A percentile compares a stretch with the other conserved stretches of the same genome.
Conservation (phyloP, 2,329 filamentous ascomycete genomes). For the Thielaviopsis ethacetica region DNA sequence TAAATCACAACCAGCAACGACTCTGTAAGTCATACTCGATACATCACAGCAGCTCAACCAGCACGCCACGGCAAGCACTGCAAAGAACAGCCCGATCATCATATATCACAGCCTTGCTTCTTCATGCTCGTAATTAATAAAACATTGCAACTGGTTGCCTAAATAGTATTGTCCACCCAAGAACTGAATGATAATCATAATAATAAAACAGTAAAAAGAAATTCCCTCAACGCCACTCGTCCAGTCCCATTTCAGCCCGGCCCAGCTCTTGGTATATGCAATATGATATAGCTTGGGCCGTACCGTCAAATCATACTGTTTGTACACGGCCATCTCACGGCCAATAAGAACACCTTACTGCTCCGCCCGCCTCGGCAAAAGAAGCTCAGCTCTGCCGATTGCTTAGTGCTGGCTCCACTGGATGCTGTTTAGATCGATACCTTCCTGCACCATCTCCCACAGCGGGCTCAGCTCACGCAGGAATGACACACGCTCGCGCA, state of each 20-base stretch:
- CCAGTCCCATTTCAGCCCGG: background rate
- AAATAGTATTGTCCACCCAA: background rate
- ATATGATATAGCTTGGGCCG: background rate
- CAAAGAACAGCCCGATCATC: background rate
- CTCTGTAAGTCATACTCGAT: no score
- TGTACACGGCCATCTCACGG: conserved; percentile 4
- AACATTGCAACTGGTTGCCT: background rate
- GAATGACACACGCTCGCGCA: conserved; percentile 79
- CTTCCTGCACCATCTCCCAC: conserved; percentile 97
- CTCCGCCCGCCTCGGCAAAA: background rate
- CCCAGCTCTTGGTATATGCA: background rate
- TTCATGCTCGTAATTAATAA: background rate
- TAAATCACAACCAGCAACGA: background rate
- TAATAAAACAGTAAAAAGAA: background rate
- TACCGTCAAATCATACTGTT: background rate
- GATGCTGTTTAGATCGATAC: conserved; percentile 86
- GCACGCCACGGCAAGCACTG: background rate
- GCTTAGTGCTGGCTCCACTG: conserved; percentile 91
- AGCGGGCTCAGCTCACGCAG: conserved; percentile 85
- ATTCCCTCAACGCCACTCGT: background rate
- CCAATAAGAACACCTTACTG: background rate
- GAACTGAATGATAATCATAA: background rate
- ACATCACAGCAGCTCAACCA: background rate
- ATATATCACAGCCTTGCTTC: background rate
- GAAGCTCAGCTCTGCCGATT: background rate